phyloP scores from a whole-genome alignment of 2,329 filamentous ascomycete genomes.

The Fusarium algeriense region DNA sequence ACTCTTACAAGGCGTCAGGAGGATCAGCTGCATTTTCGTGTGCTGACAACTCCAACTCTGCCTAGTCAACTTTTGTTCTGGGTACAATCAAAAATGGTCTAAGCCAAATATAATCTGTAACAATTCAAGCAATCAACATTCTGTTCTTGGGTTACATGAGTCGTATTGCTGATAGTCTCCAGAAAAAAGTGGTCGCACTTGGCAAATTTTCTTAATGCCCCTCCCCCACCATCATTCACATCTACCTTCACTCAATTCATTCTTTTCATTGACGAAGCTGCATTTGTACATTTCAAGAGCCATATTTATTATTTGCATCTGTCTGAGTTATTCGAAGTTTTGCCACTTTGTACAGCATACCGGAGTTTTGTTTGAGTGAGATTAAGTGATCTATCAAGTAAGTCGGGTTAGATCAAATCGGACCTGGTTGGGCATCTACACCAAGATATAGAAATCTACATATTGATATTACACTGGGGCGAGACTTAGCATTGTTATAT shows the following conservation, averaged over 20 bases:
- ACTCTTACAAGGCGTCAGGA: slow-evolving; percentile 51
- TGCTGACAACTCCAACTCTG: slow-evolving; percentile 57
- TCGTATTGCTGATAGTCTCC: not conserved
- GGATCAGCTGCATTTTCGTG: slow-evolving; percentile 58
- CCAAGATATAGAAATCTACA: not conserved
- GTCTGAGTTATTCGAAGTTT: not conserved
- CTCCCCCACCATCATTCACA: slow-evolving; percentile 22
- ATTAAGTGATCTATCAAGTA: slow-evolving; percentile 12
- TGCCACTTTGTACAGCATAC: not conserved
- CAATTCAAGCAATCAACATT: not conserved
- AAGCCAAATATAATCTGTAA: not conserved
- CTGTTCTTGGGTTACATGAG: not conserved
- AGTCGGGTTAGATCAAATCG: not conserved
- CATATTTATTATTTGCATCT: not conserved
- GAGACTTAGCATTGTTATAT: not conserved
- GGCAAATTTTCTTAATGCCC: slow-evolving; percentile 32
- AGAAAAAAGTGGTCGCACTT: slow-evolving; percentile 32
- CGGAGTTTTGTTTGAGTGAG: not conserved
- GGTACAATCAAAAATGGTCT: not conserved
- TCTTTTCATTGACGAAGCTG: not conserved
- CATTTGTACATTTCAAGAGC: not conserved
- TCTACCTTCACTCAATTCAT: not conserved
- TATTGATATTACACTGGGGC: not conserved
- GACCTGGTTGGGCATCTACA: slow-evolving; percentile 15
- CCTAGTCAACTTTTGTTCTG: not conserved